Conservation (phyloP, 73 alveolate species). For the Breviolum minutum region DNA sequence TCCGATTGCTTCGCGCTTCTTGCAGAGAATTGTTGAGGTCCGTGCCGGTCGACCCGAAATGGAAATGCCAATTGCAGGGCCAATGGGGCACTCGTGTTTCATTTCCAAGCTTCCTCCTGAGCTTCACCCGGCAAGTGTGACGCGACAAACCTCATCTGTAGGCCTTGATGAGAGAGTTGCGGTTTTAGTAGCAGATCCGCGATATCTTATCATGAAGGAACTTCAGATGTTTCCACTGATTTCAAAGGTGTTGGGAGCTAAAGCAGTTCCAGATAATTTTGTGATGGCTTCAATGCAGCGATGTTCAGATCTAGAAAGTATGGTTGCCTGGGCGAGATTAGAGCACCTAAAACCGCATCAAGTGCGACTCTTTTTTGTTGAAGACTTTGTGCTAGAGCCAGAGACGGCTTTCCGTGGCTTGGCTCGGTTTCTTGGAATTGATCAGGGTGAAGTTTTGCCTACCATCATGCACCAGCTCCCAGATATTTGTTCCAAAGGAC, state of each 20-base stretch:
- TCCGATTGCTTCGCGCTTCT: conserved; percentile 24
- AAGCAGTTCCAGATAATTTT: neutral
- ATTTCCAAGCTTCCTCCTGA: conserved; percentile 51
- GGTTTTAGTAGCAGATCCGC: conserved; percentile 16
- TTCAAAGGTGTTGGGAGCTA: neutral
- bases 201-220: conserved; percentile 37
- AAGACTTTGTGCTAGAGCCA: conserved; percentile 43
- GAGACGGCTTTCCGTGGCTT: conserved; percentile 40
- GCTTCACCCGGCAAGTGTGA: conserved; percentile 13
- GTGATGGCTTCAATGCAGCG: neutral
- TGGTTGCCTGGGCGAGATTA: conserved; percentile 52
- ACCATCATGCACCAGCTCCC: conserved; percentile 41
- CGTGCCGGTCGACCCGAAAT: neutral
- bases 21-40: conserved; percentile 14
- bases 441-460: conserved; percentile 4
- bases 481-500: conserved; percentile 23
- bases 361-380: conserved; percentile 23
- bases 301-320: neutral
- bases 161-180: conserved; percentile 19
- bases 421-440: conserved; percentile 33
- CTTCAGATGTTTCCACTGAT: neutral
- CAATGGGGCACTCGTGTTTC: conserved; percentile 26
- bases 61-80: conserved; percentile 28
- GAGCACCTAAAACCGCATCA: conserved; percentile 38
- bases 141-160: neutral